Percentiles rank a stretch among this genome's conserved stretches.
Conservation (phyloP, 75 land plant genomes). For the Cupressus sempervirens region DNA sequence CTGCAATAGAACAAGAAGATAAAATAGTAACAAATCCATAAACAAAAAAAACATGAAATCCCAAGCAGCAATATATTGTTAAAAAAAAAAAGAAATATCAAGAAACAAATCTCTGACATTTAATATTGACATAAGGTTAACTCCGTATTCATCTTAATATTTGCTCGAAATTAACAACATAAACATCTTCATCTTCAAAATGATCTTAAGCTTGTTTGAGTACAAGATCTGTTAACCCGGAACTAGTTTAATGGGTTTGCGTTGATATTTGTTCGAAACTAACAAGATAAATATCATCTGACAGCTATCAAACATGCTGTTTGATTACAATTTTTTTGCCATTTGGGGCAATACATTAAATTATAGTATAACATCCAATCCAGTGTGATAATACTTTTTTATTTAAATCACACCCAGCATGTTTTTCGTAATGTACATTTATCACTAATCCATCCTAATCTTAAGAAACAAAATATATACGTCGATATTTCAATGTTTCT, state of each 20-base stretch:
- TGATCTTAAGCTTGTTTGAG: no score
- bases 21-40: not conserved
- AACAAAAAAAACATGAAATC: not conserved
- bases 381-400: not conserved
- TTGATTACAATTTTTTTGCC: not conserved
- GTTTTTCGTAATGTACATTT: not conserved
- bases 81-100: not conserved
- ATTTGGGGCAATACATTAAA: not conserved
- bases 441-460: not conserved
- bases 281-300: no score
- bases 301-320: no score
- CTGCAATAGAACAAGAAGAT: not conserved
- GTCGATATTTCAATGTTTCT: not conserved
- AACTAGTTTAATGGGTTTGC: not conserved
- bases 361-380: not conserved
- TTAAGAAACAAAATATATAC: not conserved
- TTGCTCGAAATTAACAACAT: no score
- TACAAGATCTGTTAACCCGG: no score
- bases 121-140: not conserved
- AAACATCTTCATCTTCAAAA: no score
- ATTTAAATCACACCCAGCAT: not conserved
- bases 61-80: not conserved
- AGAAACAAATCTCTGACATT: not conserved
- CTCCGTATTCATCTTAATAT: no score
- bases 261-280: not conserved